Evolutionary conservation across 495 filamentous ascomycete genomes (phyloP), one percentile per base, ranked within the genome.

Genomic region (Pyronema omphalodes): DNA sequence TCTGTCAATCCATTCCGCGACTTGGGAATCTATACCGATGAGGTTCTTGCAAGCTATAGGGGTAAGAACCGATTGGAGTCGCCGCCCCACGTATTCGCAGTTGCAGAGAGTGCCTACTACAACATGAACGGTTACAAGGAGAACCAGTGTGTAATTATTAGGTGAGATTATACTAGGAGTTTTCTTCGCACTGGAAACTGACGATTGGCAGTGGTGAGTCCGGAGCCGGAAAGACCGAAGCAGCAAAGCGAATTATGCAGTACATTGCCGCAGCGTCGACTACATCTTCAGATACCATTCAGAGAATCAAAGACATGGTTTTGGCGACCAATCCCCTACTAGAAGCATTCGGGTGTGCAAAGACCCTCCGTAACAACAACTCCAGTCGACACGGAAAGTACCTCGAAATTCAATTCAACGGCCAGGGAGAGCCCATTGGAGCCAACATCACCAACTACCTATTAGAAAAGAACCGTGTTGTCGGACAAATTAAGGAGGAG

Each of bases 111-210:
- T 3, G 71, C 88, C 48, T 96, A 99, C 72, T 95, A 96, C 71
- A 95, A 99, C 73, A 96, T 99, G 93, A 95, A 95, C 59, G 88
- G 86, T 14, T 96, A 99, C 74, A 89, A 88, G 62, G 93, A 96
- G 57, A 96, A 96, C 71, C 93, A 99, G 65, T 99, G 93, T 71
- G 88, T 99, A 50, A 99, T 99, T 67, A 99, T 99, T 57, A 95
- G 88, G 51, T 59, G 52, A 41, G 46, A 52, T 15, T 11, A 39
- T n/a, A 9, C 17, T 15, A 45, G 17, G 18, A 12, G 39, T 12
- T 33, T 14, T 33, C 8, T 9, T n/a, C 14, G 7, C 34, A 41
- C 17, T 7, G 37, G 51, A 29, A 54, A 29, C 55, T 57, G 41
- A 57, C 18, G 15, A 45, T 7, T 5, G 14, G 19, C 23, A 59